These are phyloP conservation scores for Venturiaceae sp. DNA, from an alignment of 2,329 filamentous ascomycete species.

Conservation along the genomic window DNA sequence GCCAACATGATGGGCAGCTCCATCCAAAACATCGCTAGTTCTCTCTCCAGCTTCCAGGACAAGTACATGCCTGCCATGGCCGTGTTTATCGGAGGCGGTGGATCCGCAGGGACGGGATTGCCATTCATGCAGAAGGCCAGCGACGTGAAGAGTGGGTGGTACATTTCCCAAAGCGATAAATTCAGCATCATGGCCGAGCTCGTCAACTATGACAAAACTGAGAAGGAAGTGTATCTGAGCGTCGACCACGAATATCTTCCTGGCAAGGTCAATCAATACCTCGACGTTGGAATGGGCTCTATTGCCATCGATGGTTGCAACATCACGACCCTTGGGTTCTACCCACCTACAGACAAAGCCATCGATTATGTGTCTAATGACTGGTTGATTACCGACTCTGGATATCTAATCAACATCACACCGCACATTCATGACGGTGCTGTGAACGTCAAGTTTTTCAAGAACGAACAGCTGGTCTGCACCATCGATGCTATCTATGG, in stretches of 20 bases:
- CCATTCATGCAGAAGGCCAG: not conserved
- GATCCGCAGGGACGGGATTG: not conserved
- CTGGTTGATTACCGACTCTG: not conserved
- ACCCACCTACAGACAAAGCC: not conserved
- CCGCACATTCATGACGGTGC: constrained; percentile 3
- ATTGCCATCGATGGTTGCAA: constrained; percentile 2
- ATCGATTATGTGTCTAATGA: constrained; percentile 3
- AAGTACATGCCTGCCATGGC: not conserved
- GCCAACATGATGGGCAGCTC: not conserved
- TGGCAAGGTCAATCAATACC: not conserved
- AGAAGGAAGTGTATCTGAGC: not conserved
- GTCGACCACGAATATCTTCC: constrained; percentile 1
- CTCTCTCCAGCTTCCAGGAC: not conserved
- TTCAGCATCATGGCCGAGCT: not conserved
- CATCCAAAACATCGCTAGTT: too few species aligned
- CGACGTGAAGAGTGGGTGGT: constrained; percentile 5
- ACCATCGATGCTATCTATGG: not conserved
- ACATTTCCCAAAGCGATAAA: not conserved
- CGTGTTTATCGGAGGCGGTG: constrained; percentile 1
- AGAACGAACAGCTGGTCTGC: not conserved
- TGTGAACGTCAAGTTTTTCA: not conserved
- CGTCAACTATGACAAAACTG: constrained; percentile 4
- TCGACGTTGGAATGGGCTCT: constrained; percentile 4
- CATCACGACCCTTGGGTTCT: not conserved
- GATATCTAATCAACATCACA: constrained; percentile 3